These are phyloP conservation scores for Phialemoniopsis sp. DNA, from an alignment of 2,329 filamentous ascomycete genomes.

Conservation along the genomic window DNA sequence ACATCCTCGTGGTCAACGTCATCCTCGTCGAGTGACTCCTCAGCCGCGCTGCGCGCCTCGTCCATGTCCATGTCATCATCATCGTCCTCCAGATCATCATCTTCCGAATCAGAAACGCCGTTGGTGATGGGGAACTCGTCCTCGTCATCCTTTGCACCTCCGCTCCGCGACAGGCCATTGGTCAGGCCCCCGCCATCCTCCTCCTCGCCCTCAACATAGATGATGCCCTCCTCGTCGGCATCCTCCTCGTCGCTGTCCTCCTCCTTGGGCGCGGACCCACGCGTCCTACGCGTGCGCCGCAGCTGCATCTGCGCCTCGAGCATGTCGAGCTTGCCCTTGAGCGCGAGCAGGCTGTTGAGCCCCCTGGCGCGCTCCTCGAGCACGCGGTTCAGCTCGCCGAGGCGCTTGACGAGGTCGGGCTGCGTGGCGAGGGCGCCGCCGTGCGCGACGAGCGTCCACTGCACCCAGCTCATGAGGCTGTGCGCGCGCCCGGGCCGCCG, in stretches of 20 bases:
- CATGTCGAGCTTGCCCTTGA: slow-evolving; percentile 96
- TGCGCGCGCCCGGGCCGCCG: slow-evolving; percentile 84
- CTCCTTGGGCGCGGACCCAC: slow-evolving; percentile 42
- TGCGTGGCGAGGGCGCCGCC: slow-evolving; percentile 87
- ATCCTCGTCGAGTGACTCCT: slow-evolving; percentile 23
- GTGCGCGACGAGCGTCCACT: slow-evolving; percentile 90
- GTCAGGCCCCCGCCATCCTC: slow-evolving; percentile 40
- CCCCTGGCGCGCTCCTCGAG: slow-evolving; percentile 82
- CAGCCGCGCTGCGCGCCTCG: slow-evolving; percentile 6
- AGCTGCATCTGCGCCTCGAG: slow-evolving; percentile 85
- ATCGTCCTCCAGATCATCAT: slow-evolving; percentile 30
- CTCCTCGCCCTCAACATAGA: slow-evolving; percentile 84
- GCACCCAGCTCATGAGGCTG: slow-evolving; percentile 89
- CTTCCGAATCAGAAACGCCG: slow-evolving; percentile 47
- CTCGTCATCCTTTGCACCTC: slow-evolving; percentile 49
- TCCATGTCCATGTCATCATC: slow-evolving; percentile 8
- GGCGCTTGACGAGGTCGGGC: slow-evolving; percentile 73
- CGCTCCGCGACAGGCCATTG: slow-evolving; percentile 27
- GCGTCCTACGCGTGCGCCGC: slow-evolving; percentile 57
- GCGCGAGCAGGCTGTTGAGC: slow-evolving; percentile 73
- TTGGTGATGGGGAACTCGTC: slow-evolving; percentile 55
- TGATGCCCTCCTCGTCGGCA: slow-evolving; percentile 67
- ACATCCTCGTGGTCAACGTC: slow-evolving; percentile 27
- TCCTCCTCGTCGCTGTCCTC: slow-evolving; percentile 48
- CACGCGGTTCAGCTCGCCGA: slow-evolving; percentile 78